Evolutionary conservation across 768 basidiomycete genomes (phyloP).

Genomic region (Coprinopsis sp.): DNA sequence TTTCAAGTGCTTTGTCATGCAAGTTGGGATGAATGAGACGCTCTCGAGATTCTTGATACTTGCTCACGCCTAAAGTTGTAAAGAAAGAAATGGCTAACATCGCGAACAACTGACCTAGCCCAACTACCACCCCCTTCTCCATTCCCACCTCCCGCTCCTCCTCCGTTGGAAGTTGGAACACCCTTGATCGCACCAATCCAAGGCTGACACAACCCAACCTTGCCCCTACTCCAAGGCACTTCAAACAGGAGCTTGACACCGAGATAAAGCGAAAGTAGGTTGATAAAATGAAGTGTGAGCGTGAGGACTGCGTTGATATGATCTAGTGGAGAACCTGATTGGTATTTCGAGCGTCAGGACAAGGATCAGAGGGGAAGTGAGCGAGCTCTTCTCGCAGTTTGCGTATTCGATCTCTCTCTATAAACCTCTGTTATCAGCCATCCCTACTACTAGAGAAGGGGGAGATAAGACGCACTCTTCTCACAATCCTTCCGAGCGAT

Average conservation of each 20-base stretch:
- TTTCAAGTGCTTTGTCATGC: too few relatives aligned
- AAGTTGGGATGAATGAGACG: too few relatives aligned
- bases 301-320: conserved; percentile 88
- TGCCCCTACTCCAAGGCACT: conserved; percentile 63
- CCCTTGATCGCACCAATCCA: conserved; percentile 73
- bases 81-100: too few relatives aligned
- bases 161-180: too few relatives aligned
- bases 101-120: too few relatives aligned
- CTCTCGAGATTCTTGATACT: too few relatives aligned
- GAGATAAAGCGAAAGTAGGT: conserved; percentile 75
- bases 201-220: conserved; percentile 70
- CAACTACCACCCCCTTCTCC: too few relatives aligned
- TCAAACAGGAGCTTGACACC: conserved; percentile 83
- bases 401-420: conserved; percentile 63
- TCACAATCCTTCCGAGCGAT: conserved; percentile 57
- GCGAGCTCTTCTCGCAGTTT: conserved; percentile 53
- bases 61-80: too few relatives aligned
- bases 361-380: too few relatives aligned
- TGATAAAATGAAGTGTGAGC: conserved; percentile 75
- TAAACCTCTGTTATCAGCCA: not conserved
- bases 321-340: conserved; percentile 71
- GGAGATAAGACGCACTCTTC: conserved; percentile 39
- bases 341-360: not conserved
- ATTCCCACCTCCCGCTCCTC: too few relatives aligned
- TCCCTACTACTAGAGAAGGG: not conserved